Percentiles rank a stretch among this genome's conserved stretches.
Evolutionary conservation across 106 monocot species (phyloP).

Genomic region (Amphibolis antarctica): DNA sequence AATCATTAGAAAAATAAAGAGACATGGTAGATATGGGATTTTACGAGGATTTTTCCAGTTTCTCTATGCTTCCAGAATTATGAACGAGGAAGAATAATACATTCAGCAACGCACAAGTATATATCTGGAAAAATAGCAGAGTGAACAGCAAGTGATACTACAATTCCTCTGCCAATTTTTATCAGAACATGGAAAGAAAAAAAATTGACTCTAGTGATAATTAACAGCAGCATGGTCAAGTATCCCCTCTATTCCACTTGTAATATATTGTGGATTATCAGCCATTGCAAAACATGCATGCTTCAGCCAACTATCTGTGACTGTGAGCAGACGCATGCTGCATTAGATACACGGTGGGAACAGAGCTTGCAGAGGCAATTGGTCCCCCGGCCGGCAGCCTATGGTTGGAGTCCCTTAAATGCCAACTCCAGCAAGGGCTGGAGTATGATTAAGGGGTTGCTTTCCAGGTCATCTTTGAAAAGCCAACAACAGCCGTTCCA

Average conservation of each 20-base stretch:
- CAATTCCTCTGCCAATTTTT: no score
- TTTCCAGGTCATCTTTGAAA: constrained; percentile 21
- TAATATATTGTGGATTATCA: neutral
- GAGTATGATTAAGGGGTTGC: constrained; percentile 20
- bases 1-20: neutral
- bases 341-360: constrained; percentile 7
- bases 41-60: no score
- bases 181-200: no score
- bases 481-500: neutral
- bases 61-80: neutral
- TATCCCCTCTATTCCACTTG: no score
- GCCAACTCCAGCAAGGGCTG: constrained; percentile 7
- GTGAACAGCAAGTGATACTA: no score
- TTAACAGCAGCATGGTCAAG: no score
- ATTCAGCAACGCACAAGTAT: no score
- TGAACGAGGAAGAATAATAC: no score
- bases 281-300: neutral
- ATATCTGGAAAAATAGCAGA: no score
- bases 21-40: neutral
- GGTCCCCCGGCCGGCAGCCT: constrained; percentile 26
- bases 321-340: constrained; percentile 14
- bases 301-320: constrained; percentile 7
- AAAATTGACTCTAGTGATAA: no score
- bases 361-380: neutral
- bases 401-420: constrained; percentile 39